Base-by-base conservation (phyloP, 1,139 yeast species). In the Yamadazyma buinensis region DNA sequence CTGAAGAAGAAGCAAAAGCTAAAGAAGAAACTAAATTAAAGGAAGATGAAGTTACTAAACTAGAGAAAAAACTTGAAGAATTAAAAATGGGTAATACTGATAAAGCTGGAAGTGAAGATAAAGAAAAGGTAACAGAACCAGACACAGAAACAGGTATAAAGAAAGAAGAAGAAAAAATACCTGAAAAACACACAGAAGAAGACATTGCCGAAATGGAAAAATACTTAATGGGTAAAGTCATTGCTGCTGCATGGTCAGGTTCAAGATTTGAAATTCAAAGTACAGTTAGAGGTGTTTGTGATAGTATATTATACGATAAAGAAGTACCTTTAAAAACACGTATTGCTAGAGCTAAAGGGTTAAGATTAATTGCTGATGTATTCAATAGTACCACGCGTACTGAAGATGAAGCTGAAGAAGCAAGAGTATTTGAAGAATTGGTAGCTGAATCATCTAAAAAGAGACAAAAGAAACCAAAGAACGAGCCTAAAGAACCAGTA, bases 201-300 rank as follows among this genome's bases (percentile, higher is more conserved):
- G 88, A 84, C 40, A 64, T 85, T 38, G 90, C 87, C 0, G 95
- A 86, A 44, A 74, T 86, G 77, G 97, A 90, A 53, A 82, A 88
- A 48, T 72, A 82, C 38, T 64, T 90, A 30, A 77, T 87, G 77
- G 97, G 96, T 26, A 92, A 90, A 55, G 90, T 90, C 3, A 67
- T 90, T 33, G 90, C 94, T 4, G 97, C 97, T 0, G 95, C 97
- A 8, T 90, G 98, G 98, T 82, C 84, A 32, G 97, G 97, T 1
- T 85, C 96, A 15, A 80, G 80, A 49, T 82, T 80, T 57, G 98
- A 90, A 57, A 84, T 90, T 38, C 92, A 85, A 53, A 76, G 92
- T n/a, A 86, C 95, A 1, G 69, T 87, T 23, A 67, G 97, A 39
- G 86, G 78, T 15, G 97, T 90, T 12, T 90, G 96, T 56, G 95